These are phyloP conservation scores for Talaromyces adpressus DNA, from an alignment of 495 filamentous ascomycete species.

Conservation along the genomic window DNA sequence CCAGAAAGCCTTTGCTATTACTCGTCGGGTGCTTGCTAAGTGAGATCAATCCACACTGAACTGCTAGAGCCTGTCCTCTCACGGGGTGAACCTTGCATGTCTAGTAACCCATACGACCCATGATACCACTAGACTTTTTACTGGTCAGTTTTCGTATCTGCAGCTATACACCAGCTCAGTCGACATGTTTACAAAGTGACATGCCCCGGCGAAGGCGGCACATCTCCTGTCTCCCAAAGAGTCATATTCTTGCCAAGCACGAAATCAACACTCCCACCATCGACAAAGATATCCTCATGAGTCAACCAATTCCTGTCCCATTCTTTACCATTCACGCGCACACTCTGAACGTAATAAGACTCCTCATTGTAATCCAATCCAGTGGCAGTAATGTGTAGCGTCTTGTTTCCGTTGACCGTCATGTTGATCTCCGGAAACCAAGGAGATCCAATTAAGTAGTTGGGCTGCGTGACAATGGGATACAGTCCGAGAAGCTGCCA, in stretches of 20 bases:
- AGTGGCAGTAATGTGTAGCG: constrained; percentile 46
- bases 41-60: neutral
- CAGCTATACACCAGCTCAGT: too few relatives aligned
- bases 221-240: constrained; percentile 49
- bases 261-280: constrained; percentile 58
- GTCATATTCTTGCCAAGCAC: constrained; percentile 45
- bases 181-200: constrained; percentile 3
- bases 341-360: constrained; percentile 46
- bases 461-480: constrained; percentile 56
- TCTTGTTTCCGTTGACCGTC: constrained; percentile 46
- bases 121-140: neutral
- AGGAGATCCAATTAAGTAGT: constrained; percentile 56
- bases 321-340: constrained; percentile 24
- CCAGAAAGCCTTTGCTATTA: neutral
- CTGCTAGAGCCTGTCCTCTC: neutral
- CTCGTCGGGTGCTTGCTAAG: neutral
- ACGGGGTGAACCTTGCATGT: neutral
- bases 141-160: neutral
- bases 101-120: neutral
- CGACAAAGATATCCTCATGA: constrained; percentile 55
- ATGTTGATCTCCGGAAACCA: constrained; percentile 56
- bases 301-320: constrained; percentile 52
- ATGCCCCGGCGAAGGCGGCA: constrained; percentile 46
- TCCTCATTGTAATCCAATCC: constrained; percentile 34
- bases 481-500: constrained; percentile 70